Percentiles rank a stretch among this genome's conserved stretches.
Evolutionary conservation across 371 early-diverging fungal species (phyloP).

Genomic region (Basidiobolus meristosporus): DNA sequence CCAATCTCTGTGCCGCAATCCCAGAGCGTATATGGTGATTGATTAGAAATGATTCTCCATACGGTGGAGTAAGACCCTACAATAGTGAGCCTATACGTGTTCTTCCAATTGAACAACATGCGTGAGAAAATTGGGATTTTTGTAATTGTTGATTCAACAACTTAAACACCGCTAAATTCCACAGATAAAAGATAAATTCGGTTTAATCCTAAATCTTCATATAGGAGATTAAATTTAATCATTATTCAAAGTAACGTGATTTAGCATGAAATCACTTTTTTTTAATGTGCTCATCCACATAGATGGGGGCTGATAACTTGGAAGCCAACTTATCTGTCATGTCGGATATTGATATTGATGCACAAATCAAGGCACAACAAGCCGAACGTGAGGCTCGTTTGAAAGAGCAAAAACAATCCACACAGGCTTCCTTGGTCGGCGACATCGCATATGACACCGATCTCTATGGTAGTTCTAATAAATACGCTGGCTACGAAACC

Average conservation of each 20-base stretch:
- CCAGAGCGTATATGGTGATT: no score
- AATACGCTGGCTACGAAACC: slow-evolving; percentile 50
- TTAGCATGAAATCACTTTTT: neutral
- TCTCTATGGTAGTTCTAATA: slow-evolving; percentile 42
- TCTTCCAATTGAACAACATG: no score
- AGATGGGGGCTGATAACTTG: neutral
- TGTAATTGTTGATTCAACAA: neutral
- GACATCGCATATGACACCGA: slow-evolving; percentile 62
- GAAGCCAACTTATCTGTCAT: neutral
- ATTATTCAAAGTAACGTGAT: neutral
- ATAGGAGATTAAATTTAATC: neutral
- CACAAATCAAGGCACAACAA: slow-evolving; percentile 14
- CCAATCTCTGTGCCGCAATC: no score
- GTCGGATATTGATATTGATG: slow-evolving; percentile 9
- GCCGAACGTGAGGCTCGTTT: slow-evolving; percentile 10
- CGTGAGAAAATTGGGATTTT: neutral
- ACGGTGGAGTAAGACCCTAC: no score
- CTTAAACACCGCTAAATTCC: neutral
- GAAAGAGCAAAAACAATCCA: slow-evolving; percentile 9
- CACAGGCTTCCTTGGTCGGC: slow-evolving; percentile 26
- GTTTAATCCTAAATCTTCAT: neutral
- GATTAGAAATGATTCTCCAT: no score
- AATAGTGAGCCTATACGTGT: no score
- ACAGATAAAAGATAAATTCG: neutral
- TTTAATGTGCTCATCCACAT: neutral